Evolutionary conservation across 371 early-diverging fungal genomes (phyloP), one percentile per base, ranked within the genome.

Genomic region (Capillidium heterosporum): DNA sequence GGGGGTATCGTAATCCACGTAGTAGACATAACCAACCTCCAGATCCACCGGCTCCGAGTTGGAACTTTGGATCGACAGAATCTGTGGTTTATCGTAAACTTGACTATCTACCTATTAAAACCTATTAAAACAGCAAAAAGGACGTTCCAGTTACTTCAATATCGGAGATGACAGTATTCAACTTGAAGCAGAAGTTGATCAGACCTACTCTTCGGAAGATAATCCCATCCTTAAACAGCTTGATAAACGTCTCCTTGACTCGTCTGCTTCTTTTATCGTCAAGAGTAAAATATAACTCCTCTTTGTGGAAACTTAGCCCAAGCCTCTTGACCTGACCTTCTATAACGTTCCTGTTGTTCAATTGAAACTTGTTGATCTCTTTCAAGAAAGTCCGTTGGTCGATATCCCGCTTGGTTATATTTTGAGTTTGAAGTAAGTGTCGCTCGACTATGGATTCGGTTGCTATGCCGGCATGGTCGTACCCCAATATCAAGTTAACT

Each of bases 391-490:
- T 73, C n/a, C 85, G 85, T 47, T 94, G 70, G 1, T 87, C 87
- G 28, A 91, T 57, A 61, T 80, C 76, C 48, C 76, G 78, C 0
- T 78, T 67, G 2, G 78, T 71, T 43, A 62, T 3, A 7, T n/a
- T 17, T 40, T 19, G 15, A n/a, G 21, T 29, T 39, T 77, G 78
- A 75, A 74, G 75, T 49, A 95, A 60, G 61, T 82, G 75, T 67
- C 89, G 90, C 66, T 94, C 94, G 3, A 98, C 94, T 11, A 98
- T 92, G 0, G 87, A 78, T 64, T 98, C 96, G 0, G 95, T 95
- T 17, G 93, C 89, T 60, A 98, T 98, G 48, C 98, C 97, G 19
- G 98, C 98, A 67, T 98, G 98, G 64, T 98, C 98, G 59, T 85
- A 86, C 15, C 98, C 98, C 15, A 96, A 95, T 17, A 94, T 76